Conservation (phyloP, 2,329 filamentous ascomycete genomes). For the Rhinocladiella mackenziei region DNA sequence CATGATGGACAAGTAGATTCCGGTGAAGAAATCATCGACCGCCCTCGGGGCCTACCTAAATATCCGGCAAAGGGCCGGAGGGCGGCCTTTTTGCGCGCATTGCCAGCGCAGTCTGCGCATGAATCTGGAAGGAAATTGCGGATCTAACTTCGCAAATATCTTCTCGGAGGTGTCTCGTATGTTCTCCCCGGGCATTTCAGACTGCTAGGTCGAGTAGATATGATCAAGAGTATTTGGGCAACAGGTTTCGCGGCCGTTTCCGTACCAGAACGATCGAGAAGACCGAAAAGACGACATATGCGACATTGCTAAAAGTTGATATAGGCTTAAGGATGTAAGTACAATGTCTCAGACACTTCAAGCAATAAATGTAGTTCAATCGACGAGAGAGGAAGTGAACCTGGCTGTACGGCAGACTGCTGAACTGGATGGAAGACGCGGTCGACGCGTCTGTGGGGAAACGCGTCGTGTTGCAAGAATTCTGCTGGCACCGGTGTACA, state of each 20-base stretch:
- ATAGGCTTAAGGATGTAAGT: conserved; percentile 8
- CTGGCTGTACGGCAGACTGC: neutral
- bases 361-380: neutral
- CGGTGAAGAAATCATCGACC: conserved; percentile 52
- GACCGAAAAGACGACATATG: conserved; percentile 15
- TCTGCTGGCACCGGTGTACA: neutral
- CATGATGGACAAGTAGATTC: conserved; percentile 52
- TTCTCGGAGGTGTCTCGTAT: conserved; percentile 47
- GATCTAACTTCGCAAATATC: conserved; percentile 51
- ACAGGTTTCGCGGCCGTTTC: conserved; percentile 9
- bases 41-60: conserved; percentile 47
- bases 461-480: conserved; percentile 4
- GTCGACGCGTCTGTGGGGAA: conserved; percentile 8
- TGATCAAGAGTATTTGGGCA: conserved; percentile 11
- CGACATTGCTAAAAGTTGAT: conserved; percentile 18
- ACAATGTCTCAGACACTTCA: neutral
- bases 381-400: neutral
- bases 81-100: conserved; percentile 42
- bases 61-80: conserved; percentile 50
- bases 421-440: conserved; percentile 1
- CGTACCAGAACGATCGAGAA: conserved; percentile 9
- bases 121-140: conserved; percentile 4
- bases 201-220: conserved; percentile 11
- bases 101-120: conserved; percentile 16
- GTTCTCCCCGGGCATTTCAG: conserved; percentile 33